phyloP scores from a whole-genome alignment of 192 early-diverging fungal species.

The Allomyces arbusculus region DNA sequence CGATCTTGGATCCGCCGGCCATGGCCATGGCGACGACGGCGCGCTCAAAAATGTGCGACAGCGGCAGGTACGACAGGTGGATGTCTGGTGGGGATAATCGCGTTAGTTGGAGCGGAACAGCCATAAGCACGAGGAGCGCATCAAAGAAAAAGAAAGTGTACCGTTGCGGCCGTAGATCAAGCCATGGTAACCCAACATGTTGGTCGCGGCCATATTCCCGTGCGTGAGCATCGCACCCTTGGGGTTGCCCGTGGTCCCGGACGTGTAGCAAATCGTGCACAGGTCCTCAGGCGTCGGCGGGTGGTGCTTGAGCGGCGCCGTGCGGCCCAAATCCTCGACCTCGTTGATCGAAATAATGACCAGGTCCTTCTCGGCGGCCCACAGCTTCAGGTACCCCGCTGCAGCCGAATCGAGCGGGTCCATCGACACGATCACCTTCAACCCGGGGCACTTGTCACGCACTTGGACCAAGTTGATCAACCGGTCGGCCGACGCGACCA shows the following conservation, averaged over 20 bases:
- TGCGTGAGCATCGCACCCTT: conserved; percentile 60
- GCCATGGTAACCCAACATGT: conserved; percentile 11
- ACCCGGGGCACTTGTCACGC: conserved; percentile 30
- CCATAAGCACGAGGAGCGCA: conserved; percentile 5
- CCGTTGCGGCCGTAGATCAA: conserved; percentile 9
- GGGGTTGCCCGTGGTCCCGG: conserved; percentile 67
- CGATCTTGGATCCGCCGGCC: conserved; percentile 40
- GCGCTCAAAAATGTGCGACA: conserved; percentile 80
- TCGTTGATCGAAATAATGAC: conserved; percentile 30
- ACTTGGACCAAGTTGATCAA: conserved; percentile 35
- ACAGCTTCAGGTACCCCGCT: conserved; percentile 16
- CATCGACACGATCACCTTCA: conserved; percentile 57
- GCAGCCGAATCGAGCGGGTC: conserved; percentile 28
- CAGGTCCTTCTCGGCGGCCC: conserved; percentile 42
- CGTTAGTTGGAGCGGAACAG: neutral
- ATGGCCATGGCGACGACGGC: conserved; percentile 28
- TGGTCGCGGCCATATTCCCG: conserved; percentile 38
- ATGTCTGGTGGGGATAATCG: conserved; percentile 10
- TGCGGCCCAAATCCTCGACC: conserved; percentile 38
- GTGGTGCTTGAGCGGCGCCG: conserved; percentile 26
- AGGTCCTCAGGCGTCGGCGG: conserved; percentile 43
- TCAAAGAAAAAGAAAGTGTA: neutral
- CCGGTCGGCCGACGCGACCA: conserved; percentile 41
- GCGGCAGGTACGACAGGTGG: conserved; percentile 51
- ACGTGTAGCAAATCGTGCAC: conserved; percentile 57